Evolutionary conservation across 192 early-diverging fungal species (phyloP).

Genomic region (Geosiphon pyriformis): DNA sequence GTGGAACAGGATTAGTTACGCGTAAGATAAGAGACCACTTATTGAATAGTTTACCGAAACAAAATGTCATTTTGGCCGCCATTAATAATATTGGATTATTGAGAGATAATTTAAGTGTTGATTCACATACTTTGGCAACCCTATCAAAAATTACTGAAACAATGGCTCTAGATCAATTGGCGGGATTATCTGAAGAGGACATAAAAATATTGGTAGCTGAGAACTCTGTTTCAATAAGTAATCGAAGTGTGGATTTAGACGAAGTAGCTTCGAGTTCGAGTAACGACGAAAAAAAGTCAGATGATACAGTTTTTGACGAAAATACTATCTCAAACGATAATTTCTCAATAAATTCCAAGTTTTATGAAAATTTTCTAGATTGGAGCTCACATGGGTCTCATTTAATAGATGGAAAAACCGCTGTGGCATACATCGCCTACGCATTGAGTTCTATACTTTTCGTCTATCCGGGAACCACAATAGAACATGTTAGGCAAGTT

Average conservation of each 20-base stretch:
- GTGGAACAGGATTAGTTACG: slow-evolving; percentile 29
- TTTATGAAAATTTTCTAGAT: background rate
- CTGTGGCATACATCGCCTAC: slow-evolving; percentile 70
- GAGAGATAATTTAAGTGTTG: slow-evolving; percentile 34
- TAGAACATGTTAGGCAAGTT: slow-evolving; percentile 59
- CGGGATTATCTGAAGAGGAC: slow-evolving; percentile 32
- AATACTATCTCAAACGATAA: background rate
- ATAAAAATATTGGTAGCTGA: slow-evolving; percentile 43
- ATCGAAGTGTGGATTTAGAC: slow-evolving; percentile 25
- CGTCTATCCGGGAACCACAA: slow-evolving; percentile 68
- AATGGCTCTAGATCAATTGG: slow-evolving; percentile 48
- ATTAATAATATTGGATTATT: slow-evolving; percentile 53
- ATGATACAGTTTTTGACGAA: background rate
- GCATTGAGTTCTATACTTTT: slow-evolving; percentile 75
- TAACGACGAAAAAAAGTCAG: slow-evolving; percentile 5
- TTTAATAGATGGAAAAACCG: slow-evolving; percentile 56
- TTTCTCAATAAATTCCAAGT: background rate
- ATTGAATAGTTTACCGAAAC: slow-evolving; percentile 48
- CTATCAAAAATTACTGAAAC: slow-evolving; percentile 53
- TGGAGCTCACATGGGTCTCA: slow-evolving; percentile 15
- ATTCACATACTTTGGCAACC: slow-evolving; percentile 46
- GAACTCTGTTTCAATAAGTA: slow-evolving; percentile 18
- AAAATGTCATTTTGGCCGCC: slow-evolving; percentile 47
- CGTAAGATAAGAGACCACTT: slow-evolving; percentile 62
- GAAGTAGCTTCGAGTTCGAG: slow-evolving; percentile 8